Percentiles rank a stretch among this genome's conserved stretches.
phyloP scores from a whole-genome alignment of 805 yeast species.

The Candida coleopterorum region DNA sequence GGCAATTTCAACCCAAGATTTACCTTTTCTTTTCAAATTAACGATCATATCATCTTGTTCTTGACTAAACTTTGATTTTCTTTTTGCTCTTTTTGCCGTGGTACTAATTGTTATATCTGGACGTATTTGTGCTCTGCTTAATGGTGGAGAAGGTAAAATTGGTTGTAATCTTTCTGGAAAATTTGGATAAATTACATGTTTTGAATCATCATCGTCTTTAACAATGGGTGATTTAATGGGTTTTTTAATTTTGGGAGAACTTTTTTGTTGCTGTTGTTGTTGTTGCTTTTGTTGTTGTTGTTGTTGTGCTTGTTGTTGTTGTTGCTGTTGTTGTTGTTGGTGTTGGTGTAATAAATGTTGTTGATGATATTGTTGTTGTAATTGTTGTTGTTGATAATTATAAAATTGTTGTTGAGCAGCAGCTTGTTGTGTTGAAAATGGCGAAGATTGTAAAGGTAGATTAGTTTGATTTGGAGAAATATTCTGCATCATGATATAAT shows the following conservation, averaged over 20 bases:
- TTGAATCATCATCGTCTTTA: constrained; percentile 5
- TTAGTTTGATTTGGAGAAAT: constrained; percentile 10
- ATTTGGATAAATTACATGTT: constrained; percentile 14
- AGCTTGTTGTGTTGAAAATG: constrained; percentile 8
- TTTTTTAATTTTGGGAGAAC: constrained; percentile 1
- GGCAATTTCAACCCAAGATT: constrained; percentile 72
- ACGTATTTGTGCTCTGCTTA: constrained; percentile 36
- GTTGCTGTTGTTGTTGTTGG: background rate
- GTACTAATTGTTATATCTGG: constrained; percentile 39
- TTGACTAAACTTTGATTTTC: constrained; percentile 64
- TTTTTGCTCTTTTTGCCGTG: constrained; percentile 46
- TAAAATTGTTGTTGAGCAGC: constrained; percentile 5
- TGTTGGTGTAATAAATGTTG: constrained; percentile 4
- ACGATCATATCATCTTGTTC: constrained; percentile 67
- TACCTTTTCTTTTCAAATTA: constrained; percentile 55
- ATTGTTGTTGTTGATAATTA: constrained; percentile 6
- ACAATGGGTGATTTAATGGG: constrained; percentile 2
- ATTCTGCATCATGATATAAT: constrained; percentile 19
- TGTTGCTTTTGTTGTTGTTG: too few species aligned
- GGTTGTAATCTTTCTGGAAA: constrained; percentile 25
- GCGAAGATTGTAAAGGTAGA: constrained; percentile 6
- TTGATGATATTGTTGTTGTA: constrained; percentile 4
- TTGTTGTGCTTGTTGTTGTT: background rate
- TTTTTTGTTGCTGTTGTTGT: background rate
- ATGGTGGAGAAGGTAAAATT: constrained; percentile 46